Evolutionary conservation across 1,284 basidiomycete genomes (phyloP).

Genomic region (Agaricales sp.): DNA sequence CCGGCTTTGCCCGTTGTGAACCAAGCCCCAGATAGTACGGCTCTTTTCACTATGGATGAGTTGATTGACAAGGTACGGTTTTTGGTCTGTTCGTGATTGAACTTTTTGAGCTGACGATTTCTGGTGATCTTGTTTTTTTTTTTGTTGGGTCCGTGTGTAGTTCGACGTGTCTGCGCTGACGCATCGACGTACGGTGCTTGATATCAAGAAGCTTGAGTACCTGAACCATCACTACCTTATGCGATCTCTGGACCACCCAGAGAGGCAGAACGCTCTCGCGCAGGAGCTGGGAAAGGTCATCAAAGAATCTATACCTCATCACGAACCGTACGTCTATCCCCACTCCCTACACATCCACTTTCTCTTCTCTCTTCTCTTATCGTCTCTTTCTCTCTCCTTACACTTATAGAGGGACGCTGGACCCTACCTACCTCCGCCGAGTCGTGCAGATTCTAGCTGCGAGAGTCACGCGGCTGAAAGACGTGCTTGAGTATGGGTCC

Average conservation of each 20-base stretch:
- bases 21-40: conserved; percentile 52
- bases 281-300: conserved; percentile 35
- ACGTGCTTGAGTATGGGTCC: background rate
- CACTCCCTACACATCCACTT: background rate
- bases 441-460: conserved; percentile 20
- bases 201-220: conserved; percentile 61
- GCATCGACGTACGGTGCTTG: conserved; percentile 66
- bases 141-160: conserved; percentile 21
- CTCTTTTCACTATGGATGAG: conserved; percentile 52
- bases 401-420: background rate
- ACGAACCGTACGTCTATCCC: background rate
- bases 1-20: conserved; percentile 12
- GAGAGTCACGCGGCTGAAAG: conserved; percentile 14
- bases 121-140: background rate
- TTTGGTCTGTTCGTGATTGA: conserved; percentile 7
- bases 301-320: conserved; percentile 32
- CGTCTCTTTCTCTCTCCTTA: background rate
- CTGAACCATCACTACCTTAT: conserved; percentile 63
- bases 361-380: background rate
- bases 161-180: conserved; percentile 67
- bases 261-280: conserved; percentile 27
- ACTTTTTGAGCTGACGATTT: background rate
- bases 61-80: conserved; percentile 46
- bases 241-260: conserved; percentile 30
- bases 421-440: background rate